These are phyloP conservation scores for Leccinum pachyderme DNA, from an alignment of 1,284 basidiomycete genomes.

Conservation along the genomic window DNA sequence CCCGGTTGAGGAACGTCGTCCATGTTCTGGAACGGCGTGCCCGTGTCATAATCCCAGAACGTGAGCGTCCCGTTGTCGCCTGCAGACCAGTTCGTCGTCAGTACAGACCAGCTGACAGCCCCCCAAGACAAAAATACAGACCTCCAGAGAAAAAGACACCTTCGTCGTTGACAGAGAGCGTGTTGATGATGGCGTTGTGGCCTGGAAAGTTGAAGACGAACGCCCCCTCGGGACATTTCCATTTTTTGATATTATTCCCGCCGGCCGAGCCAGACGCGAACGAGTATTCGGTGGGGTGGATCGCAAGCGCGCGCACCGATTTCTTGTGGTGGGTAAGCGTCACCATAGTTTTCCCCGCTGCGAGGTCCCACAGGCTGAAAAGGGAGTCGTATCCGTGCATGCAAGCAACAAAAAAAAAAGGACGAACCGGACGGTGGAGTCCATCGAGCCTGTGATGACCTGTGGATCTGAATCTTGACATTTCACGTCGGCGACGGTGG, in stretches of 20 bases:
- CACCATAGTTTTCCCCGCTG: conserved; percentile 93
- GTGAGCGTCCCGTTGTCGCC: conserved; percentile 85
- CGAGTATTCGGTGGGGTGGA: conserved; percentile 94
- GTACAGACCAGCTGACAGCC: too few species aligned
- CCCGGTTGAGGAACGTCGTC: conserved; percentile 96
- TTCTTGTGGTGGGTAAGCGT: conserved; percentile 99
- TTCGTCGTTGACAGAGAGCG: conserved; percentile 89
- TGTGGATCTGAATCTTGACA: conserved; percentile 97
- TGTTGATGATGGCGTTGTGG: conserved; percentile 98
- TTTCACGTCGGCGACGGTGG: conserved; percentile 90
- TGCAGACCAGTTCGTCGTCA: conserved; percentile 39
- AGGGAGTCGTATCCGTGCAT: neutral
- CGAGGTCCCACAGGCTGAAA: conserved; percentile 92
- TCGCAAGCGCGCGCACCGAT: conserved; percentile 88
- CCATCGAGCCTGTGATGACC: conserved; percentile 98
- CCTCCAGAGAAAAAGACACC: conserved; percentile 97
- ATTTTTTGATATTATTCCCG: conserved; percentile 99
- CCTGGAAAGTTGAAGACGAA: conserved; percentile 97
- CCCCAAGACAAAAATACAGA: conserved; percentile 27
- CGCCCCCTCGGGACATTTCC: conserved; percentile 95
- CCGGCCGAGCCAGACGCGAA: conserved; percentile 95
- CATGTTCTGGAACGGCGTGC: conserved; percentile 91
- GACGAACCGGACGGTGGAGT: conserved; percentile 85
- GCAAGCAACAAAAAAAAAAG: neutral
- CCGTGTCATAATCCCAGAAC: conserved; percentile 94